Evolutionary conservation across 768 basidiomycete genomes (phyloP), one percentile per base, ranked within the genome.

Genomic region (Hydnomerulius pinastri): DNA sequence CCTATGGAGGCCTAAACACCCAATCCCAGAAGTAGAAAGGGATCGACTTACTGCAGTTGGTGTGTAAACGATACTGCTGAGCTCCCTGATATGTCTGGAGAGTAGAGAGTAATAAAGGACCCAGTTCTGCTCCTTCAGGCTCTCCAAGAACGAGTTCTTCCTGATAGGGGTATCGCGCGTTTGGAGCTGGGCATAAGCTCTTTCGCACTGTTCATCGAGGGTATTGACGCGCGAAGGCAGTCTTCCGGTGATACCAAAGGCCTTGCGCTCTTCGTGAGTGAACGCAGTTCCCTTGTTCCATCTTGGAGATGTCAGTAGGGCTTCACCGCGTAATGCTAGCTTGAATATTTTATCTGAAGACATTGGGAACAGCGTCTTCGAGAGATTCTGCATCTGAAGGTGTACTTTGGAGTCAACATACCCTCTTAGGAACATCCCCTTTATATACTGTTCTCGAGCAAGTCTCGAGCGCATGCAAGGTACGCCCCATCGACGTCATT

Each of bases 271-370:
- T 9, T 75, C 63, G 7, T 61, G 41, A 0, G 84, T 81, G 69
- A 93, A 94, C 1, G 79, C 89, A 7, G 85, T 90, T 13, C 92
- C 92, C 68, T 90, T 90, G 75, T 88, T 88, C 68, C 80, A 86
- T 11, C 81, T 76, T 1, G 90, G 85, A 38, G 74, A 79, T 17
- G 77, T 78, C 45, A 93, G 77, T 21, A 93, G 62, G 3, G 74
- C 73, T 4, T 82, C 76, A 8, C 89, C 88, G 27, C 78, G 78
- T 13, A 90, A 70, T 18, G 83, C 77, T 38, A 88, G 70, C 28
- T 69, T 74, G 43, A 67, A 57, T 39, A 41, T 15, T 15, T 25
- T 48, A 15, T 52, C 47, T 6, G 48, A 51, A 17, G 38, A 49
- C 21, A 49, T 40, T 28, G 46, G 51, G 28, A 52, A 48, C 13